Evolutionary conservation across 179 eudicot species (phyloP), one percentile per base, ranked within the genome.

Genomic region (Beta lomatogona): DNA sequence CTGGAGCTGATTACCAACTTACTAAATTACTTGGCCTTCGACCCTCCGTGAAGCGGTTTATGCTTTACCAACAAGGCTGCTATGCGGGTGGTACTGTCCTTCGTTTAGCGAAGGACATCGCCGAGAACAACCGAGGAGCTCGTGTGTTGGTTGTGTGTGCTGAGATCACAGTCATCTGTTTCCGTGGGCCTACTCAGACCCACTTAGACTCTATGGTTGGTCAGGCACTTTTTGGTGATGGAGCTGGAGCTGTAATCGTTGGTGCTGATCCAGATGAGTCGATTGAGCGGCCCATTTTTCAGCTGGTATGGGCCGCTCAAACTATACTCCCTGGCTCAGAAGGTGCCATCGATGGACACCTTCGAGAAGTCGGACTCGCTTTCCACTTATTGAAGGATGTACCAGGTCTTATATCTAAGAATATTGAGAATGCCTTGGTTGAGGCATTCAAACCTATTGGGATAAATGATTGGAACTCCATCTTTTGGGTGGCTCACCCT

Each of bases 211-310:
- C 74, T 4, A 70, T 70, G 74, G n/a, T 70, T 16, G 74, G 74
- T 2, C 74, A 70, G 13, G 74, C 74, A 15, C 31, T 70, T 4
- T 70, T 70, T 70, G 74, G 55, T 28, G 74, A 70, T 2, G 74
- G 74, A 46, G 74, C 74, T 70, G 74, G 55, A 0, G 74, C 74
- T 9, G 55, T 70, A 2, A 70, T 70, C 1, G 57, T 70, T 4
- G 74, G 74, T 70, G 74, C 74, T 15, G 74, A 70, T 50, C 74
- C 74, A 45, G 21, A 18, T 45, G 74, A 70, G 74, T 70, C 31
- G 0, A 46, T 70, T 70, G 74, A 70, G 16, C 74, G 74, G 3
- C 74, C 74, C 55, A 70, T 70, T 18, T 70, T 70, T 9, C 74
- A 70, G 1, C 48, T 70, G 1, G 74, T 70, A 4, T 70, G 74